Percentiles rank a stretch among this genome's conserved stretches.
Evolutionary conservation across 805 yeast genomes (phyloP).

Genomic region (Debaryomyces prosopidis): DNA sequence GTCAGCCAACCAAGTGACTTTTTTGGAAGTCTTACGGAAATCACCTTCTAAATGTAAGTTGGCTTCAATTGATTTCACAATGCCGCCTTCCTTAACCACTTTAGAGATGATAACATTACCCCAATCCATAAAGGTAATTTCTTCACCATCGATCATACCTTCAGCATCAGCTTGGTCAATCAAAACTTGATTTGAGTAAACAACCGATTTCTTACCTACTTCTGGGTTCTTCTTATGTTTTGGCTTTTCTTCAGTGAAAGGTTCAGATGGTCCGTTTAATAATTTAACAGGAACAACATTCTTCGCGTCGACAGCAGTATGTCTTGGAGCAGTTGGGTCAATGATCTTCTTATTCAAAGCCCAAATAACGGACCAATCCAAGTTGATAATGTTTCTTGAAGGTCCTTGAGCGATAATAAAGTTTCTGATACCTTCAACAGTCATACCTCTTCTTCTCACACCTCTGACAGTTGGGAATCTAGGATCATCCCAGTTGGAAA

Average conservation of each 20-base stretch:
- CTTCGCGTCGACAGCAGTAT: slow-evolving; percentile 68
- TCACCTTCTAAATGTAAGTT: slow-evolving; percentile 91
- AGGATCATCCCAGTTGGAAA: slow-evolving; percentile 97
- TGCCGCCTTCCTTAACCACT: slow-evolving; percentile 60
- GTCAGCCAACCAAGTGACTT: slow-evolving; percentile 91
- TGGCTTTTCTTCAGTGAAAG: slow-evolving; percentile 71
- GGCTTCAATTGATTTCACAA: slow-evolving; percentile 67
- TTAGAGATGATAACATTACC: slow-evolving; percentile 85
- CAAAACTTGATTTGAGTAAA: slow-evolving; percentile 61
- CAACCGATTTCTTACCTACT: slow-evolving; percentile 80
- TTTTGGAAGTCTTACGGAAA: slow-evolving; percentile 93
- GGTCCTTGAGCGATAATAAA: slow-evolving; percentile 97
- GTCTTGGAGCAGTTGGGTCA: slow-evolving; percentile 97
- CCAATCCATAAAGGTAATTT: slow-evolving; percentile 98
- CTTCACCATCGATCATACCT: slow-evolving; percentile 72
- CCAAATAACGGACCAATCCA: slow-evolving; percentile 98
- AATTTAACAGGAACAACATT: slow-evolving; percentile 72
- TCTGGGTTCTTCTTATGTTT: slow-evolving; percentile 95
- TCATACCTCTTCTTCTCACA: slow-evolving; percentile 99
- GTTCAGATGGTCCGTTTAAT: slow-evolving; percentile 62
- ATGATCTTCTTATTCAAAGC: slow-evolving; percentile 95
- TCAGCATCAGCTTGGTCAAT: slow-evolving; percentile 87
- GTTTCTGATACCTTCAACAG: slow-evolving; percentile 94
- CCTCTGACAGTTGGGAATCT: slow-evolving; percentile 99
- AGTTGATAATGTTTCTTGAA: slow-evolving; percentile 91